Evolutionary conservation across 176 grass and related monocot genomes (phyloP).

Genomic region (Lolium perenne): DNA sequence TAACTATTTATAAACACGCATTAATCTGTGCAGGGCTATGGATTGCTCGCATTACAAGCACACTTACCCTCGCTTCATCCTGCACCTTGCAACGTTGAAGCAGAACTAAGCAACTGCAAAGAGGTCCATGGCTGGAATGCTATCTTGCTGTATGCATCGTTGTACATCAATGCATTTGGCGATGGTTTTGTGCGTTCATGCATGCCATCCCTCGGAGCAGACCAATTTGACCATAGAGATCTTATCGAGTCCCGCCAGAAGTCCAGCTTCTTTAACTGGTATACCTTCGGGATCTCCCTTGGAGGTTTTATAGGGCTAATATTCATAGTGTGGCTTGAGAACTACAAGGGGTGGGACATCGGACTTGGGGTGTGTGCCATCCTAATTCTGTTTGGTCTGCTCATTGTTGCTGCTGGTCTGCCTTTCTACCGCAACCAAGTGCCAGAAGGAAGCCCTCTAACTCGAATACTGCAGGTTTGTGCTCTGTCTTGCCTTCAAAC

Average conservation of each 20-base stretch:
- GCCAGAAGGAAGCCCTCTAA: slow-evolving; percentile 61
- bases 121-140: slow-evolving; percentile 53
- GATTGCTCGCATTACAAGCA: slow-evolving; percentile 62
- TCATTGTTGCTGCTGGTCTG: slow-evolving; percentile 45
- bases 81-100: slow-evolving; percentile 39
- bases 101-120: slow-evolving; percentile 38
- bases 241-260: slow-evolving; percentile 38
- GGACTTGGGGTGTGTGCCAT: slow-evolving; percentile 51
- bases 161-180: slow-evolving; percentile 53
- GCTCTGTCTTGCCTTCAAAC: slow-evolving; percentile 6
- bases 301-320: slow-evolving; percentile 56
- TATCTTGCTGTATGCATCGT: slow-evolving; percentile 40
- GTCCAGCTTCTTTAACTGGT: slow-evolving; percentile 68
- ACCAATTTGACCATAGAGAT: slow-evolving; percentile 64
- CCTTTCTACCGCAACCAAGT: slow-evolving; percentile 65
- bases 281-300: slow-evolving; percentile 55
- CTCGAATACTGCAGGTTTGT: slow-evolving; percentile 62
- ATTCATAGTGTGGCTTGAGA: slow-evolving; percentile 64
- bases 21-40: slow-evolving; percentile 54
- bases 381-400: slow-evolving; percentile 47
- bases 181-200: slow-evolving; percentile 61
- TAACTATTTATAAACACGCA: slow-evolving; percentile 21
- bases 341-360: slow-evolving; percentile 58
- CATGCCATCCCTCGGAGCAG: slow-evolving; percentile 62
- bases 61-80: slow-evolving; percentile 60